These are phyloP conservation scores for Aureobasidium mangrovei DNA, from an alignment of 2,329 filamentous ascomycete genomes.

Conservation along the genomic window DNA sequence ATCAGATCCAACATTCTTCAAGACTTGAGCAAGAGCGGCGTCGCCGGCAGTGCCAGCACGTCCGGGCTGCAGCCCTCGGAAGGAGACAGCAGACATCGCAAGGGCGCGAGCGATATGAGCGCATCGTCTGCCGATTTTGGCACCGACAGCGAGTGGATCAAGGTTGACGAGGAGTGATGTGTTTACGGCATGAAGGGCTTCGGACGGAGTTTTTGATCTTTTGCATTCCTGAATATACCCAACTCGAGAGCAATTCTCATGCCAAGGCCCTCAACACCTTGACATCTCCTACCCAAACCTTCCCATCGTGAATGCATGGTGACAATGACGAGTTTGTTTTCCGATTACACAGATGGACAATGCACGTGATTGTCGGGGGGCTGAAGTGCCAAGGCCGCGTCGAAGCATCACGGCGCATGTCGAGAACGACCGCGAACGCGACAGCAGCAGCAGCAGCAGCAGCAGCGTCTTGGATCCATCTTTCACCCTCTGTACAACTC, in stretches of 20 bases:
- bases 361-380: conserved; percentile 2
- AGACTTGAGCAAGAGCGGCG: conserved; percentile 13
- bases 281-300: neutral
- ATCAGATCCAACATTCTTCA: conserved; percentile 16
- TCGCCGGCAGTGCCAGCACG: neutral
- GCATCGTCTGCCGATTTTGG: conserved; percentile 31
- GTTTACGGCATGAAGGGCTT: neutral
- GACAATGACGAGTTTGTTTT: neutral
- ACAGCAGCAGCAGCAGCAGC: conserved; percentile 1
- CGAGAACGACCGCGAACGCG: neutral
- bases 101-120: conserved; percentile 20
- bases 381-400: neutral
- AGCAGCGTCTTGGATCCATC: neutral
- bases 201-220: neutral
- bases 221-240: conserved; percentile 14
- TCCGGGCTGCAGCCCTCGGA: neutral
- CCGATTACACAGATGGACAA: neutral
- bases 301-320: too few relatives aligned
- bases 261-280: neutral
- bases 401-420: conserved; percentile 5
- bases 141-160: conserved; percentile 97
- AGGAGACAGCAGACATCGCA: conserved; percentile 6
- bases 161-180: conserved; percentile 62
- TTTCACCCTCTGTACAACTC: neutral
- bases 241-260: conserved; percentile 4